Percentiles rank a stretch among this genome's conserved stretches.
Conservation (phyloP, 2,329 filamentous ascomycete species). For the Hortaea werneckii region DNA sequence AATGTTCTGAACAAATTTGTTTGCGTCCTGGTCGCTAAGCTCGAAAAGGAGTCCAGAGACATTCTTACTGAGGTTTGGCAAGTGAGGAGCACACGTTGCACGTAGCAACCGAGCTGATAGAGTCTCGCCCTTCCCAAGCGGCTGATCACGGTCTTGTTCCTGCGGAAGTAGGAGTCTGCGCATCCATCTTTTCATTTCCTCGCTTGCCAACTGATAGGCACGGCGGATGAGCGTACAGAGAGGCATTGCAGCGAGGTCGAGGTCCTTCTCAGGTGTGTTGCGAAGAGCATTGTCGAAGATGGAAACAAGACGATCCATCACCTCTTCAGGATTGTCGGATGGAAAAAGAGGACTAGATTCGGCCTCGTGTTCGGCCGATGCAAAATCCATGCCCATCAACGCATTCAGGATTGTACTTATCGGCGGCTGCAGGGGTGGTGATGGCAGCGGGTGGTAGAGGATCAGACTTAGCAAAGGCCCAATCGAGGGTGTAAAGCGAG, state of each 20-base stretch:
- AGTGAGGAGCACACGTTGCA: conserved; percentile 62
- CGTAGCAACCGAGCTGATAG: conserved; percentile 68
- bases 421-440: conserved; percentile 62
- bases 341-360: conserved; percentile 54
- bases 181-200: conserved; percentile 52
- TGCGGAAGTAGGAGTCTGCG: conserved; percentile 62
- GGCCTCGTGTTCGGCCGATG: conserved; percentile 21
- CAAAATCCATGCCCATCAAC: conserved; percentile 66
- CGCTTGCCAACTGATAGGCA: conserved; percentile 61
- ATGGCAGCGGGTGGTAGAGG: conserved; percentile 46
- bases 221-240: conserved; percentile 58
- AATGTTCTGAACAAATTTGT: conserved; percentile 76
- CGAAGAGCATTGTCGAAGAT: conserved; percentile 59
- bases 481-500: conserved; percentile 57
- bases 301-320: conserved; percentile 56
- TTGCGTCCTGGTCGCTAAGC: conserved; percentile 69
- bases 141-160: conserved; percentile 62
- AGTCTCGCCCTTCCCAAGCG: conserved; percentile 65
- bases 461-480: conserved; percentile 63
- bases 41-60: conserved; percentile 78
- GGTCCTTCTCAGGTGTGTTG: conserved; percentile 54
- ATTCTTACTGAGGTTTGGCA: conserved; percentile 61
- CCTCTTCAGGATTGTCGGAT: conserved; percentile 45
- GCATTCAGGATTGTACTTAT: conserved; percentile 67
- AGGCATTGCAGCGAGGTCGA: conserved; percentile 56